phyloP scores from a whole-genome alignment of 139 green algal species.

The Pleodorina starrii region DNA sequence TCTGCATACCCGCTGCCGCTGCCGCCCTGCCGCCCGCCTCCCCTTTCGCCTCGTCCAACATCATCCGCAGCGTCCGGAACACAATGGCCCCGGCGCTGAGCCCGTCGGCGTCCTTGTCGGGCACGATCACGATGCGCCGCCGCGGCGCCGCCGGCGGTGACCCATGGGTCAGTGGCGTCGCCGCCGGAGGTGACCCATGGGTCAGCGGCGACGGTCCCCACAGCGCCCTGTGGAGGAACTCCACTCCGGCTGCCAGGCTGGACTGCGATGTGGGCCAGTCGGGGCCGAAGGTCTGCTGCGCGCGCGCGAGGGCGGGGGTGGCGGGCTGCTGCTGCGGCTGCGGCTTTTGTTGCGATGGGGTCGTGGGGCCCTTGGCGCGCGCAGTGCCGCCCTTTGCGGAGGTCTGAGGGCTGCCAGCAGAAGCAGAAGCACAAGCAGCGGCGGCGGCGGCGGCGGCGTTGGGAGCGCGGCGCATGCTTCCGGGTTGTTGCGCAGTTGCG shows the following conservation, averaged over 20 bases:
- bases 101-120: conserved; percentile 18
- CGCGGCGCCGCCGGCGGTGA: background rate
- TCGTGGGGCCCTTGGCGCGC: too few relatives aligned
- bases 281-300: background rate
- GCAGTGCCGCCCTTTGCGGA: too few relatives aligned
- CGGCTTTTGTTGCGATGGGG: background rate
- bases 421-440: too few relatives aligned
- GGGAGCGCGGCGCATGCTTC: too few relatives aligned
- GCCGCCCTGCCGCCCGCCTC: background rate
- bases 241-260: background rate
- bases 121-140: conserved; percentile 15
- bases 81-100: conserved; percentile 1
- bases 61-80: background rate
- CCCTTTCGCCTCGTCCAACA: background rate
- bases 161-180: conserved; percentile 2
- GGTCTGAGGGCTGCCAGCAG: too few relatives aligned
- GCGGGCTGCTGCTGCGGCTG: background rate
- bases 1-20: too few relatives aligned
- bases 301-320: background rate
- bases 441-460: too few relatives aligned
- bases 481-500: too few relatives aligned
- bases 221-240: background rate
- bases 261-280: background rate
- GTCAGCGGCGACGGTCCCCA: background rate
- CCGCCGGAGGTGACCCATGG: too few relatives aligned